Evolutionary conservation across 768 basidiomycete species (phyloP), one percentile per base, ranked within the genome.

Genomic region (Tulasnella sp.): DNA sequence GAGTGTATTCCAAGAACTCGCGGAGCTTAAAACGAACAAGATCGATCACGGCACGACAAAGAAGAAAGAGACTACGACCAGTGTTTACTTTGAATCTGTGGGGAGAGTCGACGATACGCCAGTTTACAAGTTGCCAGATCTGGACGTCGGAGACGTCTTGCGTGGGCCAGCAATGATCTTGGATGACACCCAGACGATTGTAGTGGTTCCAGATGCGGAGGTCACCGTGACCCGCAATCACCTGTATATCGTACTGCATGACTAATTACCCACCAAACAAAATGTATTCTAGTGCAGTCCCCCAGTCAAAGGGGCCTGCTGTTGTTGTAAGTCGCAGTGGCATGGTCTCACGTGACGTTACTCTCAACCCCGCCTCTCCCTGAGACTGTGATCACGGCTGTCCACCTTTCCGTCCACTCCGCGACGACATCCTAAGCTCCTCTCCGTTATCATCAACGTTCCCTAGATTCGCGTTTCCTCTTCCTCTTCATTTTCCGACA

Each of bases 141-240:
- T 98, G 76, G 85, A 84, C 0, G 84, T 90, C 15, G 96, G 95
- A 3, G 91, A 94, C 76, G 84, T 86, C 52, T 85, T 97, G 36
- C 83, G 87, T 64, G 97, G 96, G 9, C 96, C 97, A 11, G 94
- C 95, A 42, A 91, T 98, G 88, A 91, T 99, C 78, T 93, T 97
- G 80, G 96, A 99, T 82, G 86, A 93, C 79, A 98, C 96, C 29
- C 97, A 97, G 85, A 97, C 96, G 31, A 93, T 98, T 77, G 91
- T 99, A 39, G 83, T 99, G 4, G 89, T 94, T 29, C 92, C 93
- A 0, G 89, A 87, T 19, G 89, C 91, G 71, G 88, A 82, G 81
- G 91, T 89, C 25, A 84, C 91, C 9, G 80, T 93, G 75, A 88
- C 90, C 69, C 90, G 88, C 75, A 90, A 89, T 78, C 91, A 93